Conservation (phyloP, 768 basidiomycete genomes). For the Psilocybe cubensis region DNA sequence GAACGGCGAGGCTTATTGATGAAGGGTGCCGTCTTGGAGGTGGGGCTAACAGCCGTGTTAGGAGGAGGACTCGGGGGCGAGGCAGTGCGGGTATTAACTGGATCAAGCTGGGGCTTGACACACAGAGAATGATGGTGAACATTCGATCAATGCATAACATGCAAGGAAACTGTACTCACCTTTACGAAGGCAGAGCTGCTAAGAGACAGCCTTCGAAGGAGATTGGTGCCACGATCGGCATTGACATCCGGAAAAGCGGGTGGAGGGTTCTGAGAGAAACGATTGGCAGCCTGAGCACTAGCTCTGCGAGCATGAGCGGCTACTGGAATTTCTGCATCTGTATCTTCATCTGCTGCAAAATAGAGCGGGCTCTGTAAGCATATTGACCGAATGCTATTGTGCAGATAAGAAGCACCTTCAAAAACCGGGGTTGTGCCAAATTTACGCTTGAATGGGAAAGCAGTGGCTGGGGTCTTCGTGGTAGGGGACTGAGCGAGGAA, state of each 20-base stretch:
- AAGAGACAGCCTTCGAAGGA: conserved; percentile 77
- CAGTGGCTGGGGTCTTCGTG: conserved; percentile 41
- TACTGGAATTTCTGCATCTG: conserved; percentile 42
- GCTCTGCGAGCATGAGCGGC: conserved; percentile 61
- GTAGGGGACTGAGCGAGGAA: conserved; percentile 68
- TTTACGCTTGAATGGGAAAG: conserved; percentile 64
- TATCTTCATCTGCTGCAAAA: conserved; percentile 39
- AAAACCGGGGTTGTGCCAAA: conserved; percentile 58
- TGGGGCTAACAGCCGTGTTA: conserved; percentile 50
- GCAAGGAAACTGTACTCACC: conserved; percentile 43
- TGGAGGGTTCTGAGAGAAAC: conserved; percentile 52
- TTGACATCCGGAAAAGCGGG: conserved; percentile 48
- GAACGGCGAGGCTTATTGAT: conserved; percentile 52
- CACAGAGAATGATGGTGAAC: conserved; percentile 16
- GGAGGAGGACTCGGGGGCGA: conserved; percentile 54
- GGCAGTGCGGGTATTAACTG: conserved; percentile 25
- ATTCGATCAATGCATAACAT: neutral
- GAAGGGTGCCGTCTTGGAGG: conserved; percentile 30
- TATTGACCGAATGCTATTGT: neutral
- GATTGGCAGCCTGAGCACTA: conserved; percentile 56
- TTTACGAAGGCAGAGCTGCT: conserved; percentile 56
- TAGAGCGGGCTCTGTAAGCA: conserved; percentile 10
- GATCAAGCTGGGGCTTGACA: conserved; percentile 31
- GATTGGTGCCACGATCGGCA: conserved; percentile 68
- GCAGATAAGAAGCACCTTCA: conserved; percentile 51